These are phyloP conservation scores for Kodamaea hsintzibuensis DNA, from an alignment of 805 yeast species.

Conservation along the genomic window DNA sequence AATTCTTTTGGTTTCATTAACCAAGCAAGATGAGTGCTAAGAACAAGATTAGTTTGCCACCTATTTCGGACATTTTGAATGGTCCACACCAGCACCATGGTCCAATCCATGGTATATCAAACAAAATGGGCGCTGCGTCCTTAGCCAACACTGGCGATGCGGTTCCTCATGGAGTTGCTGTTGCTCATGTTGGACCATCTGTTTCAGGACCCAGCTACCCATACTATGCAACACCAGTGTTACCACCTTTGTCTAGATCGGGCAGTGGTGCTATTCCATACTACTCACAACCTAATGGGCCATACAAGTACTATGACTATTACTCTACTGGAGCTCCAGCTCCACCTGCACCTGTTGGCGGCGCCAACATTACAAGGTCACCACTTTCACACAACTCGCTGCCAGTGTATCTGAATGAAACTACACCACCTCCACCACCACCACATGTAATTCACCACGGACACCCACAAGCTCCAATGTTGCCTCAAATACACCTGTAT, in stretches of 20 bases:
- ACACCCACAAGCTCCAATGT: slow-evolving; percentile 5
- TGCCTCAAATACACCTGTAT: slow-evolving; percentile 7
- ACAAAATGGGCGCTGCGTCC: too few species aligned
- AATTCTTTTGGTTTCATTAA: slow-evolving; percentile 1
- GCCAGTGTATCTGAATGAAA: slow-evolving; percentile 12
- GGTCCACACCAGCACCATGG: background rate
- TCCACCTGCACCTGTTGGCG: background rate
- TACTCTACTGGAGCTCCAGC: slow-evolving; percentile 4
- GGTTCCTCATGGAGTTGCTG: background rate
- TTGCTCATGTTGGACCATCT: too few species aligned
- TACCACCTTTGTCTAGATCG: background rate
- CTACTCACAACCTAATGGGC: slow-evolving; percentile 7
- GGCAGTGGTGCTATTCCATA: background rate
- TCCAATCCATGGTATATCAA: background rate
- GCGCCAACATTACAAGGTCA: slow-evolving; percentile 4
- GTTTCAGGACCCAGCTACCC: background rate
- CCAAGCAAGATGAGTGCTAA: slow-evolving; percentile 9
- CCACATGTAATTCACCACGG: background rate
- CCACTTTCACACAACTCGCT: slow-evolving; percentile 12
- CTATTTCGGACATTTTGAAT: slow-evolving; percentile 40
- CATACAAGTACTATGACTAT: slow-evolving; percentile 15
- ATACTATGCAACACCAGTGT: background rate
- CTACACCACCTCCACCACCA: slow-evolving; percentile 12
- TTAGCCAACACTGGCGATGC: background rate
- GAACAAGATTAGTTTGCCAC: slow-evolving; percentile 37